A percentile compares a stretch with the other conserved stretches of the same genome.
Evolutionary conservation across 352 stramenopile species (phyloP).

Genomic region (Halophytophthora batemanensis): DNA sequence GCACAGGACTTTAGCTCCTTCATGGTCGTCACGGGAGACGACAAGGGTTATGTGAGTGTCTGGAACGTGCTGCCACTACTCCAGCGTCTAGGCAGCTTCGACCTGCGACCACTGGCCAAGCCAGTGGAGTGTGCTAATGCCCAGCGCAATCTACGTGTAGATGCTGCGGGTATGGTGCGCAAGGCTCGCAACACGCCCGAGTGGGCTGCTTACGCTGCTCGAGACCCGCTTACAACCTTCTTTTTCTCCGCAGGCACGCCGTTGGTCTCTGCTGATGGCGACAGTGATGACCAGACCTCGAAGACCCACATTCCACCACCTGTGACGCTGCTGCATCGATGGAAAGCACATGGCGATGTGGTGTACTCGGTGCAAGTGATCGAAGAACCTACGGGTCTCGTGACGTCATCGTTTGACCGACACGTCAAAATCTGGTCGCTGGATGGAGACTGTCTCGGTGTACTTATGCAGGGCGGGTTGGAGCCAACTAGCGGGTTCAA

Average conservation of each 20-base stretch:
- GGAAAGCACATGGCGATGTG: constrained; percentile 70
- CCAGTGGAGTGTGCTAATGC: constrained; percentile 69
- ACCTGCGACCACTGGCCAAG: constrained; percentile 42
- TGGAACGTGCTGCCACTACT: constrained; percentile 74
- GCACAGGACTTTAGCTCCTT: constrained; percentile 36
- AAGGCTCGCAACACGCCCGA: constrained; percentile 65
- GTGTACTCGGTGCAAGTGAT: constrained; percentile 80
- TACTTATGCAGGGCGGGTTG: constrained; percentile 73
- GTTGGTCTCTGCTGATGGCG: constrained; percentile 26
- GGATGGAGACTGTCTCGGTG: constrained; percentile 58
- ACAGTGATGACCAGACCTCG: constrained; percentile 12
- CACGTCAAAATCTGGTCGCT: constrained; percentile 74
- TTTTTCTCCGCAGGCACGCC: constrained; percentile 57
- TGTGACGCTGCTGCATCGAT: constrained; percentile 48
- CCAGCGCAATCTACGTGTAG: constrained; percentile 67
- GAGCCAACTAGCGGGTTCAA: constrained; percentile 24
- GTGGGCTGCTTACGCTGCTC: constrained; percentile 46
- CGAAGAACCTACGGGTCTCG: constrained; percentile 54
- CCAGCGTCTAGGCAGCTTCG: constrained; percentile 48
- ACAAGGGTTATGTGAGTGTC: constrained; percentile 70
- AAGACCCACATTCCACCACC: constrained; percentile 7
- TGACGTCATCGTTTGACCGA: constrained; percentile 80
- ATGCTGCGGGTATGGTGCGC: constrained; percentile 64
- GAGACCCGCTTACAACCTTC: constrained; percentile 54
- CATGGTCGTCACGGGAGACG: constrained; percentile 65